Conservation (phyloP, 345 rosid genomes). For the Barbarea vulgaris region DNA sequence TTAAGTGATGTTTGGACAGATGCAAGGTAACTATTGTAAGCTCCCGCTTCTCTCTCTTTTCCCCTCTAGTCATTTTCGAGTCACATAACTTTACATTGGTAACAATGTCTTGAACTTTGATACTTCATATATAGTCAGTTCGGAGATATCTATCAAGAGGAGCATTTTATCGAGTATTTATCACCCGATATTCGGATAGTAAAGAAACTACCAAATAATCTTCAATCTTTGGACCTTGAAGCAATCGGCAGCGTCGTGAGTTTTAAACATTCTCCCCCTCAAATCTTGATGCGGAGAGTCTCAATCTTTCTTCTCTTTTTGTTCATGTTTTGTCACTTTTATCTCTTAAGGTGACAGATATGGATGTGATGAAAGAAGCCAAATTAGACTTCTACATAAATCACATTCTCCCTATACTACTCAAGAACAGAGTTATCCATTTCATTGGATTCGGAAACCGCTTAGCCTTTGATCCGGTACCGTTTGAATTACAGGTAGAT, state of each 20-base stretch:
- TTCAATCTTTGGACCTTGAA: conserved; percentile 79
- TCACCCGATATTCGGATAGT: conserved; percentile 81
- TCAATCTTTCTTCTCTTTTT: conserved; percentile 24
- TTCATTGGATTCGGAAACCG: conserved; percentile 95
- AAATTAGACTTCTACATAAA: conserved; percentile 74
- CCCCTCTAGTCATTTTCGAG: not conserved
- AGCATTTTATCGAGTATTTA: conserved; percentile 70
- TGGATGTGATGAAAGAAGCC: conserved; percentile 75
- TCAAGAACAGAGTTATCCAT: conserved; percentile 74
- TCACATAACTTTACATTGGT: conserved; percentile 6
- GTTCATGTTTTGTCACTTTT: conserved; percentile 25
- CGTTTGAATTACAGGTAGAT: conserved; percentile 79
- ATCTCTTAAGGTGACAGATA: conserved; percentile 66
- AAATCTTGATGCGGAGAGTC: not conserved
- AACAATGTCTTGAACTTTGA: conserved; percentile 20
- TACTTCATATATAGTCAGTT: conserved; percentile 73
- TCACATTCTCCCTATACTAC: conserved; percentile 72
- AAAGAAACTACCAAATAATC: conserved; percentile 72
- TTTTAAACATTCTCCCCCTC: not conserved
- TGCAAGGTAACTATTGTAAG: conserved; percentile 59
- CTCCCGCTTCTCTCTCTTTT: conserved; percentile 16
- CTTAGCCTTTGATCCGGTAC: conserved; percentile 90
- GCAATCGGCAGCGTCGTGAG: conserved; percentile 90
- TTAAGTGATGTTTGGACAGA: conserved; percentile 95
- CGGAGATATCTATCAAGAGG: conserved; percentile 87